These are phyloP conservation scores for Cladophialophora exuberans DNA, from an alignment of 2,329 filamentous ascomycete genomes.

Conservation along the genomic window DNA sequence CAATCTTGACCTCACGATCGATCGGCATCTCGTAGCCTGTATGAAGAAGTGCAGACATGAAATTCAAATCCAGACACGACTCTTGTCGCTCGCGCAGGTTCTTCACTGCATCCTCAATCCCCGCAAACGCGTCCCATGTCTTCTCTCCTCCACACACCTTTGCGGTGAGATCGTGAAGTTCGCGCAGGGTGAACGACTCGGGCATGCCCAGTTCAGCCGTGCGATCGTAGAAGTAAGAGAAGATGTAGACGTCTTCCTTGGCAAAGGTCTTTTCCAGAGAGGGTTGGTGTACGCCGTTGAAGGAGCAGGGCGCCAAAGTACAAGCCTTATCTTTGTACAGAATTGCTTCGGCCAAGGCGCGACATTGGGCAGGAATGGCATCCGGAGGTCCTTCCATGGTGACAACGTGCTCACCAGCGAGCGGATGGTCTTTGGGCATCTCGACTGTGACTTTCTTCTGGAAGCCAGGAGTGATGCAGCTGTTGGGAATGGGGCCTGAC, in stretches of 20 bases:
- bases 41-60: conserved; percentile 90
- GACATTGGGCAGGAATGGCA: conserved; percentile 81
- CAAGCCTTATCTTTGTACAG: conserved; percentile 85
- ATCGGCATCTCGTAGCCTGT: conserved; percentile 98
- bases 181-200: conserved; percentile 89
- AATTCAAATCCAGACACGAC: conserved; percentile 92
- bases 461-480: conserved; percentile 84
- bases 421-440: conserved; percentile 66
- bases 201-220: conserved; percentile 94
- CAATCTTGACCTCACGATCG: conserved; percentile 93
- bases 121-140: conserved; percentile 79
- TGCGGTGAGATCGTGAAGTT: conserved; percentile 82
- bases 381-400: conserved; percentile 85
- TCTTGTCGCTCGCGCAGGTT: conserved; percentile 84
- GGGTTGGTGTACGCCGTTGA: conserved; percentile 96
- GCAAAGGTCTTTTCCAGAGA: conserved; percentile 89
- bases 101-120: conserved; percentile 74
- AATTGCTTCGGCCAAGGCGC: conserved; percentile 85
- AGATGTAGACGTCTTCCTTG: conserved; percentile 89
- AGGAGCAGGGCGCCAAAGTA: conserved; percentile 87
- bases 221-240: conserved; percentile 98
- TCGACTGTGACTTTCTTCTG: conserved; percentile 72
- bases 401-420: conserved; percentile 68
- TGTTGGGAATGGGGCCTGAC: conserved; percentile 72
- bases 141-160: conserved; percentile 80